Evolutionary conservation across 164 flowering plant species (phyloP).

Genomic region (Vitis rupestris): DNA sequence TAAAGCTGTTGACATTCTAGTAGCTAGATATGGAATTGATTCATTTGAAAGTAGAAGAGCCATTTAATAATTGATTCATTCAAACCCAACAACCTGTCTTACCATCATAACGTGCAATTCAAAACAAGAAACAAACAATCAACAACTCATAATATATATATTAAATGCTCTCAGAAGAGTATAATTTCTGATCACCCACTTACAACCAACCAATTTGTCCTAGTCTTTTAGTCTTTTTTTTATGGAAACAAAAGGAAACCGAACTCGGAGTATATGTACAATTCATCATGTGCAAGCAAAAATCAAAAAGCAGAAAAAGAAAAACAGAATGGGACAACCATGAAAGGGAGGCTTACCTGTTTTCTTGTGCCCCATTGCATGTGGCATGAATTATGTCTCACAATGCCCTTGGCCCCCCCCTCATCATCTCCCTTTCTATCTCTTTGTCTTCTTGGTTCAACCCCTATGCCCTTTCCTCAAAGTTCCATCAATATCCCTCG

Average conservation of each 20-base stretch:
- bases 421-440: background rate
- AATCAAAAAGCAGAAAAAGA: background rate
- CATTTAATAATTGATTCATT: background rate
- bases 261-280: background rate
- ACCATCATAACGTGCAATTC: background rate
- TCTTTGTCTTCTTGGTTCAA: background rate
- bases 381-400: slow-evolving; percentile 14
- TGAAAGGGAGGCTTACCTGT: slow-evolving; percentile 23
- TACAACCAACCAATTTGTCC: background rate
- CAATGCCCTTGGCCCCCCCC: slow-evolving; percentile 4
- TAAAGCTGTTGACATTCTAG: no score
- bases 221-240: background rate
- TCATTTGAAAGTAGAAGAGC: background rate
- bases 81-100: background rate
- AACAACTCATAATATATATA: background rate
- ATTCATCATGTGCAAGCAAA: background rate
- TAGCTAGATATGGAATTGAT: no score
- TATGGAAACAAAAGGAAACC: background rate
- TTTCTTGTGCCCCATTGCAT: slow-evolving; percentile 20
- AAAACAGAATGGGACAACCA: slow-evolving; percentile 20
- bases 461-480: background rate
- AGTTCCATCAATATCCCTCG: background rate
- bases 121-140: background rate
- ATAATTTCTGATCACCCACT: no score
- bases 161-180: background rate